Conservation (phyloP, 73 alveolate genomes). For the Paramecium tetraurelia region DNA sequence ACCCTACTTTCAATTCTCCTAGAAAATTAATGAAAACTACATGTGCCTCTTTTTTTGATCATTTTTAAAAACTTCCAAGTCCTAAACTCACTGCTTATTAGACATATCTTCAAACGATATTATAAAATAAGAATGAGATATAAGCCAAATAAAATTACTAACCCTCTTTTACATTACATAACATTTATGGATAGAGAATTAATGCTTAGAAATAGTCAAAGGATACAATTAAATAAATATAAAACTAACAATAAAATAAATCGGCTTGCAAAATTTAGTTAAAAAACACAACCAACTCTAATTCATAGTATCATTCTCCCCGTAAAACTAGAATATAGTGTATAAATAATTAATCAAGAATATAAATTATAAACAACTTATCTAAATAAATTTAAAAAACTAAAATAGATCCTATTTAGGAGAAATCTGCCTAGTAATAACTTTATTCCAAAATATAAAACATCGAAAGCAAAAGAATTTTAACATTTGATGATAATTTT, state of each 20-base stretch:
- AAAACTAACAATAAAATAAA: neutral
- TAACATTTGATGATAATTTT: neutral
- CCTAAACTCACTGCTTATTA: neutral
- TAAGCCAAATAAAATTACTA: neutral
- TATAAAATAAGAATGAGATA: neutral
- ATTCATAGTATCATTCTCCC: neutral
- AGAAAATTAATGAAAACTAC: slow-evolving; percentile 15
- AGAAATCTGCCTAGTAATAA: neutral
- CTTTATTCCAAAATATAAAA: neutral
- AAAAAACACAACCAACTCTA: neutral
- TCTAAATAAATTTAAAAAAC: neutral
- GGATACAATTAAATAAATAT: neutral
- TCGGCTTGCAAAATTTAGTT: neutral
- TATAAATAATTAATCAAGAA: neutral
- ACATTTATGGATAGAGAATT: slow-evolving; percentile 7
- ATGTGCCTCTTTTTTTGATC: neutral
- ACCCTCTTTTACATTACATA: neutral
- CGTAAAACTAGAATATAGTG: neutral
- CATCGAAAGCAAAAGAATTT: neutral
- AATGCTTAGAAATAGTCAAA: neutral
- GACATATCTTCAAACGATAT: neutral
- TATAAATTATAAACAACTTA: neutral
- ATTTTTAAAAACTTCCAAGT: neutral
- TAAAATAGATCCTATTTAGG: neutral
- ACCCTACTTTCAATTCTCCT: neutral